phyloP scores from a whole-genome alignment of 2,329 filamentous ascomycete genomes.

The Arthroderma uncinatum region DNA sequence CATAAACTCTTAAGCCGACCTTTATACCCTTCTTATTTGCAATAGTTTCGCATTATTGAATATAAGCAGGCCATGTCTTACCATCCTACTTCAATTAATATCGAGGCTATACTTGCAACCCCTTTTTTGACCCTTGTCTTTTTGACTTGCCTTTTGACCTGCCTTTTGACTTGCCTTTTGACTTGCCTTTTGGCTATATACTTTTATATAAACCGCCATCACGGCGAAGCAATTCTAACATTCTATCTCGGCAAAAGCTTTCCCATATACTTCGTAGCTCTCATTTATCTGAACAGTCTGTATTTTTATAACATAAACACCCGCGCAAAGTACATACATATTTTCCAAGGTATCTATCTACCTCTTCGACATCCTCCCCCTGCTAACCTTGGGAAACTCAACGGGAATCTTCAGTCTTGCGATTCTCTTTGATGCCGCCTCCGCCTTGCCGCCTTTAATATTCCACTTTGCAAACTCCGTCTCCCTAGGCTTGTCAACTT shows the following conservation, averaged over 20 bases:
- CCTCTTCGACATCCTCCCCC: slow-evolving; percentile 21
- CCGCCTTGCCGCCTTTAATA: slow-evolving; percentile 49
- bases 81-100: background rate
- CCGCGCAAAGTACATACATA: background rate
- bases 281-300: no score
- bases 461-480: slow-evolving; percentile 33
- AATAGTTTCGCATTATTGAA: background rate
- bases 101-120: background rate
- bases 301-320: background rate
- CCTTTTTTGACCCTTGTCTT: background rate
- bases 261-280: no score
- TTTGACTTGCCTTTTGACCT: no score
- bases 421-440: slow-evolving; percentile 43
- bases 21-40: background rate
- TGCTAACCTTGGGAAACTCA: slow-evolving; percentile 60
- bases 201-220: background rate
- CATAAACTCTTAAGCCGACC: background rate
- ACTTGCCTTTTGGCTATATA: no score
- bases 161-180: no score
- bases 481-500: slow-evolving; percentile 32
- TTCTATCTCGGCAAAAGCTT: background rate
- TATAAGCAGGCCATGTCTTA: background rate
- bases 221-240: background rate
- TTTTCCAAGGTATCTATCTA: background rate
- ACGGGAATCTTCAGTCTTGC: slow-evolving; percentile 68